Percentiles rank a stretch among this genome's conserved stretches.
These are phyloP conservation scores for Ambrosia hybrid DNA, from an alignment of 140 eudicot species.

Conservation along the genomic window DNA sequence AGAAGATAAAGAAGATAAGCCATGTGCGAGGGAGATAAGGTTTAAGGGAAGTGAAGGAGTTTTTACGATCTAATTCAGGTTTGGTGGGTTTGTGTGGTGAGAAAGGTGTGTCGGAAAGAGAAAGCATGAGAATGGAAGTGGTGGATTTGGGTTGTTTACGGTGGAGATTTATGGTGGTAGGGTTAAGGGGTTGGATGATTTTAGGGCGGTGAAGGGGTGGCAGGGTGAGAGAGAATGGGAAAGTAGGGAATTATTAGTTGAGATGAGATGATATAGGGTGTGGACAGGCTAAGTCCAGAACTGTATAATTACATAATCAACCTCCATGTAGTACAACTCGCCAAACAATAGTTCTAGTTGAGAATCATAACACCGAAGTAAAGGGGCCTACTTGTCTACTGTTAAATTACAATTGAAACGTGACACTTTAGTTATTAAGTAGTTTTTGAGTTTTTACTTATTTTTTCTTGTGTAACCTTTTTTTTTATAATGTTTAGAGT, in stretches of 20 bases:
- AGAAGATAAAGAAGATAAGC: slow-evolving; percentile 56
- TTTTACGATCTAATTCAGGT: slow-evolving; percentile 43
- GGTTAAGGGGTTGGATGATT: background rate
- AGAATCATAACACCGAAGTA: background rate
- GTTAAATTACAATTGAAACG: no score
- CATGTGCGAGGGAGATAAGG: slow-evolving; percentile 59
- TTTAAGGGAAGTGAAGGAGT: slow-evolving; percentile 40
- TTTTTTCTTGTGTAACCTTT: no score
- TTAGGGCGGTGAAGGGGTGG: slow-evolving; percentile 18
- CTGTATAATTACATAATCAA: slow-evolving; percentile 10
- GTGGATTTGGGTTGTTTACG: slow-evolving; percentile 24
- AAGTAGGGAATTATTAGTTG: slow-evolving; percentile 29
- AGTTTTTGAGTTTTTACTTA: no score
- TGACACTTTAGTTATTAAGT: no score
- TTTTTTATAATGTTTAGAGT: no score
- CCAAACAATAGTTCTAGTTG: background rate
- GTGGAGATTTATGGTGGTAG: slow-evolving; percentile 22
- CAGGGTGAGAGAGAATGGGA: slow-evolving; percentile 23
- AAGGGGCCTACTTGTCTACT: no score
- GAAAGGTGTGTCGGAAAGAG: slow-evolving; percentile 34
- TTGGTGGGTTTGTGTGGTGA: slow-evolving; percentile 45
- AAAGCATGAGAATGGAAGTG: slow-evolving; percentile 63
- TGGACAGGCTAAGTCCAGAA: background rate
- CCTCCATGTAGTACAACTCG: background rate
- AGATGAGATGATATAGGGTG: slow-evolving; percentile 30